A percentile compares a stretch with the other conserved stretches of the same genome.
Evolutionary conservation across 1,284 basidiomycete genomes (phyloP).

Genomic region (Cronartium quercuum): DNA sequence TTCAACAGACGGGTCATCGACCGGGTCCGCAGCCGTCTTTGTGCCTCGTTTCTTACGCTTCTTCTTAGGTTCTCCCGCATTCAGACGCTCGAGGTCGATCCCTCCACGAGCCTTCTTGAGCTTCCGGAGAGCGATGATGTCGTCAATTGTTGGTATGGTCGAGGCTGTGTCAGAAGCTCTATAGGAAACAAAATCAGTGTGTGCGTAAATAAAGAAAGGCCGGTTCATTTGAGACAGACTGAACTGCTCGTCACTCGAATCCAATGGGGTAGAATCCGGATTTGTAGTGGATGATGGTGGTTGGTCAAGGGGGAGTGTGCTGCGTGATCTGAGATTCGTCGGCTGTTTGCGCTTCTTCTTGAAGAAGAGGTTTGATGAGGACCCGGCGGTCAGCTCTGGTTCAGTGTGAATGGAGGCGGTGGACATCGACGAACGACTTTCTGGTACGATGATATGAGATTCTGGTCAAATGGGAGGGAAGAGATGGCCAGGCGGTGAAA

Average conservation of each 20-base stretch:
- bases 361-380: not conserved
- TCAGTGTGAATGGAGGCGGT: too few species aligned
- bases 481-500: not conserved
- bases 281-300: not conserved
- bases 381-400: not conserved
- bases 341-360: not conserved
- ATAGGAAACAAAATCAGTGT: not conserved
- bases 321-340: not conserved
- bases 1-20: constrained; percentile 38
- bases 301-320: not conserved
- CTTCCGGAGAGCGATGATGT: constrained; percentile 76
- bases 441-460: too few species aligned
- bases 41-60: constrained; percentile 56
- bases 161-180: not conserved
- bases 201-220: not conserved
- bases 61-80: constrained; percentile 71
- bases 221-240: not conserved
- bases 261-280: not conserved
- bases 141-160: constrained; percentile 56
- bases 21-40: constrained; percentile 41
- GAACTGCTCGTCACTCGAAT: not conserved
- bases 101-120: constrained; percentile 67
- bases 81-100: constrained; percentile 76
- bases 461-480: not conserved
- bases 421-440: too few species aligned